Base-by-base conservation (phyloP, 2,329 filamentous ascomycete genomes). In the Neoarthrinium moseri region DNA sequence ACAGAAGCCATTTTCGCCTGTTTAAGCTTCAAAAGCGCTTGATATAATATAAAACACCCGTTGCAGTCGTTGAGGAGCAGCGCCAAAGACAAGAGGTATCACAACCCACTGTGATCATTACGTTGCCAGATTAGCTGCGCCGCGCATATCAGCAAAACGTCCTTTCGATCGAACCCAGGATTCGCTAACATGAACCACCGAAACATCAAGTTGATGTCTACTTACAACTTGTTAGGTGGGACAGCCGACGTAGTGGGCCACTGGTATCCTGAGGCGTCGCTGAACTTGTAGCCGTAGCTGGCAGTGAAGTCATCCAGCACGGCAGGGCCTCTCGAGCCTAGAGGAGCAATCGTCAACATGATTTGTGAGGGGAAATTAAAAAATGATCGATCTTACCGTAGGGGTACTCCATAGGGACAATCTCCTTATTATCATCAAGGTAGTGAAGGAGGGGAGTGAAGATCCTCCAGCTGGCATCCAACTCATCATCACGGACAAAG, bases 241-340 rank as follows among this genome's bases (percentile, higher is more conserved):
- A 67, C 74, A 26, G 82, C 81, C 53, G 84, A 83, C 48, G 87
- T 89, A 48, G 89, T 87, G 27, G 90, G 89, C 91, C 91, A 96
- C 72, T 95, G 90, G 74, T 96, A 96, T 46, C 91, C 91, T 57
- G 91, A 89, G 51, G 91, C 90, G 62, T 99, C 94, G 65, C 89
- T 95, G 77, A 99, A 99, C 72, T 96, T 96, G 80, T 99, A 99
- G 54, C 94, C 94, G 66, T 96, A 99, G 5, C 91, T 96, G 32
- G 91, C 87, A 24, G 92, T 97, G 74, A 99, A 99, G 73, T 99
- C 94, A 60, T 99, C 94, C 46, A 99, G 81, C 29, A 99, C 92
- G 45, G 91, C 89, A 22, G 95, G 95, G 50, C 95, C 94, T 61
- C 95, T 92, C 49, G 94, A 99, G 57, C 94, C 94, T 99, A 57